These are phyloP conservation scores for Camptophora hylomeconis DNA, from an alignment of 2,329 filamentous ascomycete species.

Conservation along the genomic window DNA sequence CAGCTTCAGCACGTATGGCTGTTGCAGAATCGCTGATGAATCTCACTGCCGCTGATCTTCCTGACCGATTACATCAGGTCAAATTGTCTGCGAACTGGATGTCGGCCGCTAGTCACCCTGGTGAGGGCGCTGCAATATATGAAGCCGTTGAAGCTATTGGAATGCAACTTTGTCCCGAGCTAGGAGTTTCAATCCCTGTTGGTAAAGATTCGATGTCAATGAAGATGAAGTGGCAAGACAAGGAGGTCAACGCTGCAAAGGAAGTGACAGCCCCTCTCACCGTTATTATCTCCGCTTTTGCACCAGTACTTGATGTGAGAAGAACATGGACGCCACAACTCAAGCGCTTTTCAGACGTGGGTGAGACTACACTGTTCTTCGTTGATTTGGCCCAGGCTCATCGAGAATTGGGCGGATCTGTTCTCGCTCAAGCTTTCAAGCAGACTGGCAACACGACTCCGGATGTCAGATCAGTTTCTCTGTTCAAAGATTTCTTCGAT, in stretches of 20 bases:
- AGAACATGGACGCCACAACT: constrained; percentile 92
- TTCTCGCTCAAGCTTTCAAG: constrained; percentile 77
- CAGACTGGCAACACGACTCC: constrained; percentile 75
- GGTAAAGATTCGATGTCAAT: constrained; percentile 98
- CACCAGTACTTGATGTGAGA: constrained; percentile 65
- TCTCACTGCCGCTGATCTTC: constrained; percentile 64
- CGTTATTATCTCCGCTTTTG: constrained; percentile 81
- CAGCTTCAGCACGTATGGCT: constrained; percentile 88
- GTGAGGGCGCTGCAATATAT: constrained; percentile 83
- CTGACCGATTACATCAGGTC: constrained; percentile 62
- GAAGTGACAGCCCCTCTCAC: constrained; percentile 89
- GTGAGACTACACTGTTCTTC: constrained; percentile 76
- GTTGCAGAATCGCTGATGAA: constrained; percentile 92
- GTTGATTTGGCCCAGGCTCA: constrained; percentile 76
- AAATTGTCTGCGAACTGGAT: constrained; percentile 97
- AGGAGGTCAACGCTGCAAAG: constrained; percentile 51
- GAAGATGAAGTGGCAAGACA: constrained; percentile 90
- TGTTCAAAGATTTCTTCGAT: constrained; percentile 84
- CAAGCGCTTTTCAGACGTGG: constrained; percentile 69
- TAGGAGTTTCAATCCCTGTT: constrained; percentile 89
- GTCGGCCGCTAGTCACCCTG: constrained; percentile 86
- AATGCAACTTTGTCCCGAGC: constrained; percentile 75
- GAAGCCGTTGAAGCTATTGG: constrained; percentile 89
- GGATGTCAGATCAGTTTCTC: constrained; percentile 68
- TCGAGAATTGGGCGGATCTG: constrained; percentile 78